Conservation (phyloP, 176 grass and related monocot genomes). For the Olyra latifolia region DNA sequence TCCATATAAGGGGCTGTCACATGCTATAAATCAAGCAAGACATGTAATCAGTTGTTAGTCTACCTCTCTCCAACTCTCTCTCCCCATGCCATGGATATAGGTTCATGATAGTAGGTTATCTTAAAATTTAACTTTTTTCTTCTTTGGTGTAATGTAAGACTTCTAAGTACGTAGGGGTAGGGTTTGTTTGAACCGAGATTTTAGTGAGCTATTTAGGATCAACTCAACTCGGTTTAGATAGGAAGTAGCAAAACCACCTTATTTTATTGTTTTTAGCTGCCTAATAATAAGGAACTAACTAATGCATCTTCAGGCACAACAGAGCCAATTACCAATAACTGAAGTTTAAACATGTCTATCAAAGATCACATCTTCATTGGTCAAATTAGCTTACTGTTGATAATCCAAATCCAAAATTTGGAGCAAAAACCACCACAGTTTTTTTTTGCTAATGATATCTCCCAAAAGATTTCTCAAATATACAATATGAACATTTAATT, state of each 20-base stretch:
- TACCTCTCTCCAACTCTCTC: too few species aligned
- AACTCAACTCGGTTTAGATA: slow-evolving; percentile 1
- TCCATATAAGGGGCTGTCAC: too few species aligned
- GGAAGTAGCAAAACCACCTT: not conserved
- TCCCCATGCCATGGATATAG: too few species aligned
- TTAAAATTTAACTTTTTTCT: not conserved
- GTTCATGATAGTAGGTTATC: too few species aligned
- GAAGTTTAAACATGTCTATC: not conserved
- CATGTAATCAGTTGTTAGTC: too few species aligned
- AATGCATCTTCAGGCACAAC: not conserved
- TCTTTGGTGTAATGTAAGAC: not conserved
- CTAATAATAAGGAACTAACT: slow-evolving; percentile 11
- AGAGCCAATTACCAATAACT: not conserved
- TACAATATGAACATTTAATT: slow-evolving; percentile 10
- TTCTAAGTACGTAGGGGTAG: not conserved
- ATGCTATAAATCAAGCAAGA: too few species aligned
- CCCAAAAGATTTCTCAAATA: not conserved
- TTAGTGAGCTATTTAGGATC: not conserved
- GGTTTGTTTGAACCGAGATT: not conserved
- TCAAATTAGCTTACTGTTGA: not conserved
- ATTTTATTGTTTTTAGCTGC: not conserved
- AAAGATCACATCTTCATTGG: not conserved
- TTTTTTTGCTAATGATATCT: not conserved
- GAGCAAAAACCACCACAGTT: not conserved
- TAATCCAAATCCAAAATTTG: not conserved